Conservation (phyloP, 768 basidiomycete genomes). For the Dentipellis fragilis region DNA sequence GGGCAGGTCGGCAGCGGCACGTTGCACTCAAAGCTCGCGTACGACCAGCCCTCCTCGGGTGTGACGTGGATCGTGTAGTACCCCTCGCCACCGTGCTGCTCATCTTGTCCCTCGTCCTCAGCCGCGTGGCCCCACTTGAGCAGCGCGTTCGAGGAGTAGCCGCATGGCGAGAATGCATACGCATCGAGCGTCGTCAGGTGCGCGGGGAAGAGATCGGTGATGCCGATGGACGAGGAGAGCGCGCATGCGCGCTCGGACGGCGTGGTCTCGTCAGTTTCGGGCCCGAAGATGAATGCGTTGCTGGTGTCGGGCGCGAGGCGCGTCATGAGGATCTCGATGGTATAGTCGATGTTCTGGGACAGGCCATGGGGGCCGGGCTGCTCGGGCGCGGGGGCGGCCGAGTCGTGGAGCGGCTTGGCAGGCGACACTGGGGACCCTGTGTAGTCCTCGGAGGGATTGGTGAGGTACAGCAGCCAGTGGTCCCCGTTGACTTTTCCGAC, state of each 20-base stretch:
- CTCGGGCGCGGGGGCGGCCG: conserved; percentile 7
- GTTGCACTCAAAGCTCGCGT: conserved; percentile 98
- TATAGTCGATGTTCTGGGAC: conserved; percentile 57
- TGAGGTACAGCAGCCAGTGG: conserved; percentile 96
- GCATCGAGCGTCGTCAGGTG: conserved; percentile 80
- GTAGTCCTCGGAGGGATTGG: conserved; percentile 39
- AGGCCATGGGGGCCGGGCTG: conserved; percentile 7
- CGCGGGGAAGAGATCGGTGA: conserved; percentile 72
- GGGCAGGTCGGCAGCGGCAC: conserved; percentile 51
- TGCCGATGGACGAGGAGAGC: conserved; percentile 66
- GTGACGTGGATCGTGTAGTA: conserved; percentile 99
- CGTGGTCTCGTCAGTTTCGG: conserved; percentile 15
- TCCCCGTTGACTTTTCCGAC: conserved; percentile 97
- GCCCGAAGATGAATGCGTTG: conserved; percentile 57
- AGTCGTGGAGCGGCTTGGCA: conserved; percentile 14
- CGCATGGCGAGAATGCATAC: conserved; percentile 91
- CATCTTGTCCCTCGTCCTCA: conserved; percentile 15
- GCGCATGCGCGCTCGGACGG: conserved; percentile 46
- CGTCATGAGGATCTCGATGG: conserved; percentile 98
- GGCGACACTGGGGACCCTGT: conserved; percentile 5
- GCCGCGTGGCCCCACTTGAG: conserved; percentile 45
- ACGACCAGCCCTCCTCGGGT: conserved; percentile 96
- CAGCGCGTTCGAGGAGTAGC: conserved; percentile 91
- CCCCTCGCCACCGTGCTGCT: conserved; percentile 52
- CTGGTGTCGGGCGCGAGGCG: conserved; percentile 71